Conservation (phyloP, 2,329 filamentous ascomycete species). For the Tolypocladium endophyticum region DNA sequence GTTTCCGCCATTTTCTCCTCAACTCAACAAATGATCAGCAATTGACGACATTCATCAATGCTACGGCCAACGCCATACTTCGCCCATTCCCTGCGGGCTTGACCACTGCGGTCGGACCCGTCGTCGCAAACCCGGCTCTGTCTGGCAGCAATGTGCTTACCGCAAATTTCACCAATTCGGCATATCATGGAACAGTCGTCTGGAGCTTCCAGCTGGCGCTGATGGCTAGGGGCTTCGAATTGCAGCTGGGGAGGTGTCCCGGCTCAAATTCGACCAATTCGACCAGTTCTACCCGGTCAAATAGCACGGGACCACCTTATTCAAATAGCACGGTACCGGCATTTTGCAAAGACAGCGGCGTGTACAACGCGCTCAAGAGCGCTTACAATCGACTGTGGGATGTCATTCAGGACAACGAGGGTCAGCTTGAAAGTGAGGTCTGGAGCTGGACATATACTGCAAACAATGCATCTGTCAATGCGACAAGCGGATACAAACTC, state of each 20-base stretch:
- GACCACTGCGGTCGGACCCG: constrained; percentile 41
- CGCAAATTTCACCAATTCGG: constrained; percentile 42
- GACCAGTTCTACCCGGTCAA: neutral
- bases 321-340: constrained; percentile 18
- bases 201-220: constrained; percentile 57
- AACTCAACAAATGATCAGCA: constrained; percentile 48
- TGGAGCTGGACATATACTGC: constrained; percentile 49
- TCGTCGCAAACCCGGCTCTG: constrained; percentile 53
- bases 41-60: constrained; percentile 43
- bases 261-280: neutral
- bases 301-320: neutral
- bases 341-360: constrained; percentile 36
- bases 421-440: constrained; percentile 44
- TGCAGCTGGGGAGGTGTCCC: constrained; percentile 43
- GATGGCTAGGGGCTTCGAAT: constrained; percentile 50
- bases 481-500: constrained; percentile 7
- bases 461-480: no score
- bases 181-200: constrained; percentile 52
- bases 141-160: constrained; percentile 35
- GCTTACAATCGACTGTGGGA: constrained; percentile 55
- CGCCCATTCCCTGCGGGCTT: constrained; percentile 49
- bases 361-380: constrained; percentile 31
- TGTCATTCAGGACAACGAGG: constrained; percentile 42
- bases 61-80: constrained; percentile 46
- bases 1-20: constrained; percentile 52